phyloP scores from a whole-genome alignment of 495 filamentous ascomycete genomes.

The Lophiostoma macrostomum region DNA sequence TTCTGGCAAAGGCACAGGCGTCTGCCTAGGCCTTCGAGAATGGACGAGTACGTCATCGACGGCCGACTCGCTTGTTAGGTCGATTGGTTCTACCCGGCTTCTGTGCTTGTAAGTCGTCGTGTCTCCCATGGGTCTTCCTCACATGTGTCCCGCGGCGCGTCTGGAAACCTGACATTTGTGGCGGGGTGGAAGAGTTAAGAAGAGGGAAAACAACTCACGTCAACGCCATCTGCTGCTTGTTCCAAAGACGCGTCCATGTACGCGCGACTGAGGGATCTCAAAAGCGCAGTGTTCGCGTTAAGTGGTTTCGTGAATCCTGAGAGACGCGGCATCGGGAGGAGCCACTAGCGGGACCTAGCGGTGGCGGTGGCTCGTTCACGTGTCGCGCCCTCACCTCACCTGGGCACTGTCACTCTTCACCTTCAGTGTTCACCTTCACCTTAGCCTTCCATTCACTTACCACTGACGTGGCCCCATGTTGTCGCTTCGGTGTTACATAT shows the following conservation, averaged over 20 bases:
- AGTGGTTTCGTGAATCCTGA: neutral
- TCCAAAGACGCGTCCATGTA: constrained; percentile 6
- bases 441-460: too few species aligned
- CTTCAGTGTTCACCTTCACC: too few species aligned
- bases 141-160: neutral
- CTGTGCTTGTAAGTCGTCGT: neutral
- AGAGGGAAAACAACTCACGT: neutral
- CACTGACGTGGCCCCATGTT: too few species aligned
- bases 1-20: constrained; percentile 3
- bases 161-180: neutral
- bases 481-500: too few species aligned
- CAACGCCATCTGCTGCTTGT: neutral
- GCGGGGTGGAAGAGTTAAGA: neutral
- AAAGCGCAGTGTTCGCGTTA: neutral
- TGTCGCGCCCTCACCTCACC: too few species aligned
- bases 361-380: too few species aligned
- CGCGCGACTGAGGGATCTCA: neutral
- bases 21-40: neutral
- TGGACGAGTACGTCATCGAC: neutral
- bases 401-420: too few species aligned
- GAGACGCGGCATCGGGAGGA: neutral
- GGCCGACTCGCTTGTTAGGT: constrained; percentile 8
- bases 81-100: constrained; percentile 1
- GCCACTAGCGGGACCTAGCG: too few species aligned
- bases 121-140: neutral